Evolutionary conservation across 192 early-diverging fungal species (phyloP).

Genomic region (Kappamyces sp.): DNA sequence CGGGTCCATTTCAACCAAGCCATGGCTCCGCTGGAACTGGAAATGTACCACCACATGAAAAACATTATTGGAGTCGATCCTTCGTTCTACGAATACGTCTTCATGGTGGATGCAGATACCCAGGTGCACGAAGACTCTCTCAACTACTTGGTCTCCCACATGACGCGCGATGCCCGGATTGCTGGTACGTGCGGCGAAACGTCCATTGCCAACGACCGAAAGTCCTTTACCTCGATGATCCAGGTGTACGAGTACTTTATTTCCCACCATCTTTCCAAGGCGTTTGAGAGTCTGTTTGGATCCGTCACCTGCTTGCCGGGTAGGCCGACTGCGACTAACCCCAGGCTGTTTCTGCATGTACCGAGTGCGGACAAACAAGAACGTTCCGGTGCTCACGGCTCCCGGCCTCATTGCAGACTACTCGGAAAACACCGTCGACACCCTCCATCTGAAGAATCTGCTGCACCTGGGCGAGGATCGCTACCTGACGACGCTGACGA

Average conservation of each 20-base stretch:
- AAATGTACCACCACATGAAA: slow-evolving; percentile 98
- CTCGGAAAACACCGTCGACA: slow-evolving; percentile 86
- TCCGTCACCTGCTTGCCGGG: slow-evolving; percentile 57
- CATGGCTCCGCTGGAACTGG: slow-evolving; percentile 94
- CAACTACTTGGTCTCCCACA: slow-evolving; percentile 83
- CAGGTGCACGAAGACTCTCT: slow-evolving; percentile 76
- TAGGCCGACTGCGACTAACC: slow-evolving; percentile 10
- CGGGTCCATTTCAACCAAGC: slow-evolving; percentile 90
- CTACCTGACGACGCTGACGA: slow-evolving; percentile 92
- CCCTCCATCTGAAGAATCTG: slow-evolving; percentile 96
- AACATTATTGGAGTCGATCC: slow-evolving; percentile 97
- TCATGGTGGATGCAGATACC: slow-evolving; percentile 99
- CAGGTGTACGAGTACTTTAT: slow-evolving; percentile 87
- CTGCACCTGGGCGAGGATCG: slow-evolving; percentile 94
- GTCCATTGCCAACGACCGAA: slow-evolving; percentile 82
- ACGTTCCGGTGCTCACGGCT: slow-evolving; percentile 73
- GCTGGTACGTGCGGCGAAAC: slow-evolving; percentile 97
- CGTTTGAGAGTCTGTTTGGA: slow-evolving; percentile 62
- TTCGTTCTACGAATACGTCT: slow-evolving; percentile 89
- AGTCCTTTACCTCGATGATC: slow-evolving; percentile 96
- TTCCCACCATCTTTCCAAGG: slow-evolving; percentile 53
- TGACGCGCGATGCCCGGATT: slow-evolving; percentile 86
- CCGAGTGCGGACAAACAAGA: slow-evolving; percentile 73
- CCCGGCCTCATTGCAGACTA: slow-evolving; percentile 79
- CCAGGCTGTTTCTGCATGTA: slow-evolving; percentile 98